phyloP scores from a whole-genome alignment of 495 filamentous ascomycete genomes.

The Pyronema domesticum region DNA sequence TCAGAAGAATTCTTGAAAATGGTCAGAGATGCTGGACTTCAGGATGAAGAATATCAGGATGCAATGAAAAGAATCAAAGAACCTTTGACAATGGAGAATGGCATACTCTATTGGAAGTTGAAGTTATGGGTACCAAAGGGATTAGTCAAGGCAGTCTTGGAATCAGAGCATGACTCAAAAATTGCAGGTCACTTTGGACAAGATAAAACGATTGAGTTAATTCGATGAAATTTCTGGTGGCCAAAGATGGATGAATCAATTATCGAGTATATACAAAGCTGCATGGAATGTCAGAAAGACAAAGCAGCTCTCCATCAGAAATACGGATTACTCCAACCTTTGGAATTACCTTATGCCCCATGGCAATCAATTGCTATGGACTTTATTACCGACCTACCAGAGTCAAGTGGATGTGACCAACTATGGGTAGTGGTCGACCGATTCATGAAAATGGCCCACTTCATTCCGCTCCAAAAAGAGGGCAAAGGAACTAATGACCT shows the following conservation, averaged over 20 bases:
- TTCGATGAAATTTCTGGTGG: constrained; percentile 1
- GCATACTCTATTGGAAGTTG: neutral
- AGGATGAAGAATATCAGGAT: neutral
- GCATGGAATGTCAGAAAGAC: too few relatives aligned
- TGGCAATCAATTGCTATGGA: too few relatives aligned
- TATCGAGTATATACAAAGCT: too few relatives aligned
- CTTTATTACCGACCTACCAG: too few relatives aligned
- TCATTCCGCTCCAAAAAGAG: too few relatives aligned
- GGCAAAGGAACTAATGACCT: too few relatives aligned
- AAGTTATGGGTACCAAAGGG: neutral
- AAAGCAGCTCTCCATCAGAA: too few relatives aligned
- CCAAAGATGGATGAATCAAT: neutral
- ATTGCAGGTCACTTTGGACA: constrained; percentile 3
- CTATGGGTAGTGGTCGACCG: too few relatives aligned
- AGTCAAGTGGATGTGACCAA: too few relatives aligned
- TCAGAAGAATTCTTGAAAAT: neutral
- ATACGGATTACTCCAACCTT: too few relatives aligned
- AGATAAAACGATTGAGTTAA: constrained; percentile 6
- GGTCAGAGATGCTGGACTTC: neutral
- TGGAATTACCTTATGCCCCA: too few relatives aligned
- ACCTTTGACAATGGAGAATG: neutral
- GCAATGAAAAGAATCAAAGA: neutral
- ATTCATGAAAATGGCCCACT: too few relatives aligned
- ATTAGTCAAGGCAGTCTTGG: neutral
- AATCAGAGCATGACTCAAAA: constrained; percentile 4